phyloP scores from a whole-genome alignment of 495 filamentous ascomycete species.

The Trichoderma virens region DNA sequence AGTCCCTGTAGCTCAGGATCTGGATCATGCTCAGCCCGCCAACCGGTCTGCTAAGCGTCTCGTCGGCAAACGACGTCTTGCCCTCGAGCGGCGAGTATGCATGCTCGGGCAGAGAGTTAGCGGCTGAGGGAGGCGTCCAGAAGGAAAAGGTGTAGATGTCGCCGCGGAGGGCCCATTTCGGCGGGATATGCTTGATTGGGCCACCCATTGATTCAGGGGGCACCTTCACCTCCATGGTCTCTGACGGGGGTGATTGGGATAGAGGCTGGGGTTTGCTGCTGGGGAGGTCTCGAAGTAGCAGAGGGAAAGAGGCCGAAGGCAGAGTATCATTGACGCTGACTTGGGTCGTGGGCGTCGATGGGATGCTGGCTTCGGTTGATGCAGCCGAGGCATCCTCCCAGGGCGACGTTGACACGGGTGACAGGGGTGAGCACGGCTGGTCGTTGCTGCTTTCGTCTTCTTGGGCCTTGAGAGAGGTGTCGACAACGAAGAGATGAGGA shows the following conservation, averaged over 20 bases:
- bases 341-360: not conserved
- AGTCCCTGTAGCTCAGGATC: slow-evolving; percentile 41
- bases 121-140: slow-evolving; percentile 21
- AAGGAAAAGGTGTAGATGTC: slow-evolving; percentile 31
- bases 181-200: slow-evolving; percentile 18
- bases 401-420: not conserved
- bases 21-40: slow-evolving; percentile 41
- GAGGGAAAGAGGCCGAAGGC: not conserved
- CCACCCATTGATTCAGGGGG: not conserved
- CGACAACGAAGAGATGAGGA: not conserved
- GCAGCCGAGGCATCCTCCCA: not conserved
- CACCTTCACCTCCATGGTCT: not conserved
- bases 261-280: not conserved
- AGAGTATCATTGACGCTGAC: not conserved
- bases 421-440: not conserved
- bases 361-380: not conserved
- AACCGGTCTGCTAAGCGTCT: slow-evolving; percentile 22
- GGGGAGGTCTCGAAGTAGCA: not conserved
- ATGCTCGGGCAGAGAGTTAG: slow-evolving; percentile 20
- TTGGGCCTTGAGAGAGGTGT: not conserved
- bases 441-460: not conserved
- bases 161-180: slow-evolving; percentile 34
- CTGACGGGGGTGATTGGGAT: not conserved
- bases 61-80: slow-evolving; percentile 22
- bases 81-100: slow-evolving; percentile 37